phyloP scores from a whole-genome alignment of 148 eudicot genomes.

The Arctostaphylos glauca region DNA sequence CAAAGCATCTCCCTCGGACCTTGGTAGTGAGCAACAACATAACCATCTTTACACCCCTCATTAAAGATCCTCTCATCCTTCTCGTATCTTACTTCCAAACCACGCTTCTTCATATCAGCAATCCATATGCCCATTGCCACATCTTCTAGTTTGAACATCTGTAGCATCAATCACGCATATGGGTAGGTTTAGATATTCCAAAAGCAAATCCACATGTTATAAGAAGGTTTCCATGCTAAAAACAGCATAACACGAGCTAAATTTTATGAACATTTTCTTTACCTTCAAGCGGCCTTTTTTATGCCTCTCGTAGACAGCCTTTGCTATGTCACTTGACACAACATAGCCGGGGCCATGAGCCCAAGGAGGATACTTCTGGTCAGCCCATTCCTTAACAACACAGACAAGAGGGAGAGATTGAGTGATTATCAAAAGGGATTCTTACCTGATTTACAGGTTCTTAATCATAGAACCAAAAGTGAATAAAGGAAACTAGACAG shows the following conservation, averaged over 20 bases:
- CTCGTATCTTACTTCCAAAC: slow-evolving; percentile 64
- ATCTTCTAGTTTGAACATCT: slow-evolving; percentile 98
- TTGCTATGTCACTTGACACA: slow-evolving; percentile 76
- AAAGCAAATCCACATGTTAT: not conserved
- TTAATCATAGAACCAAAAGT: not conserved
- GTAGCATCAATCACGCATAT: slow-evolving; percentile 8
- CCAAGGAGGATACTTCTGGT: slow-evolving; percentile 80
- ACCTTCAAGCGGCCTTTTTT: slow-evolving; percentile 69
- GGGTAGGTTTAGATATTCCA: slow-evolving; percentile 7
- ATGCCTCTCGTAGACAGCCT: slow-evolving; percentile 52
- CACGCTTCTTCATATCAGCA: slow-evolving; percentile 66
- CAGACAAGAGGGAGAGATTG: slow-evolving; percentile 13
- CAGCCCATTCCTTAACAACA: slow-evolving; percentile 75
- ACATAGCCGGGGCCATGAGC: slow-evolving; percentile 99
- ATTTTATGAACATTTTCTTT: slow-evolving; percentile 1
- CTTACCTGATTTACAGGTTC: not conserved
- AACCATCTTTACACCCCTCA: slow-evolving; percentile 77
- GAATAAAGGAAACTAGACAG: not conserved
- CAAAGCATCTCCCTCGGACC: slow-evolving; percentile 89
- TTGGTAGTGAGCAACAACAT: slow-evolving; percentile 92
- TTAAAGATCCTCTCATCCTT: slow-evolving; percentile 62
- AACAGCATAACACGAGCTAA: not conserved
- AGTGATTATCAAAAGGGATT: not conserved
- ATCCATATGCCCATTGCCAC: slow-evolving; percentile 99
- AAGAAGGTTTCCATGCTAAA: not conserved